Percentiles rank a stretch among this genome's conserved stretches.
These are phyloP conservation scores for Colletotrichum sidae DNA, from an alignment of 2,329 filamentous ascomycete genomes.

Conservation along the genomic window DNA sequence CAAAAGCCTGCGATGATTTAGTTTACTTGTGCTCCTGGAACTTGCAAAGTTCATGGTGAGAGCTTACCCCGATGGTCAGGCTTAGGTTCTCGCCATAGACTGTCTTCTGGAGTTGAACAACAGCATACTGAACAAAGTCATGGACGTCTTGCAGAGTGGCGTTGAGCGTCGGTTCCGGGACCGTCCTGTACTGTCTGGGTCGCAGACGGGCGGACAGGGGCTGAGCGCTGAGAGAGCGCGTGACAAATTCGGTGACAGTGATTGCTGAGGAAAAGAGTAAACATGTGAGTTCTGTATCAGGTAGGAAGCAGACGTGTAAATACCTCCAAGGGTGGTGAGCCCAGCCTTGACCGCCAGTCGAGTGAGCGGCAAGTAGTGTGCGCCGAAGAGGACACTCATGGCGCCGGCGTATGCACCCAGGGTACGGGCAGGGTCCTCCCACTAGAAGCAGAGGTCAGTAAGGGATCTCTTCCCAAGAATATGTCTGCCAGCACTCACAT, in stretches of 20 bases:
- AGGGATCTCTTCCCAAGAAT: too few relatives aligned
- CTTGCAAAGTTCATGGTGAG: too few relatives aligned
- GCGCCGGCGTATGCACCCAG: slow-evolving; percentile 18
- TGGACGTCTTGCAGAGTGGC: slow-evolving; percentile 22
- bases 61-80: slow-evolving; percentile 19
- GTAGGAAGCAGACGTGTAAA: too few relatives aligned
- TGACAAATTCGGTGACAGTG: slow-evolving; percentile 22
- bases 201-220: slow-evolving; percentile 18
- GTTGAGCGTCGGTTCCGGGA: slow-evolving; percentile 22
- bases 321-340: slow-evolving; percentile 24
- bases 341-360: slow-evolving; percentile 17
- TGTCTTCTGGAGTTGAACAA: slow-evolving; percentile 10
- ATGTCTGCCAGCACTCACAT: background rate
- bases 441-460: background rate
- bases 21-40: too few relatives aligned
- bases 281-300: background rate
- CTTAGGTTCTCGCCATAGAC: slow-evolving; percentile 19
- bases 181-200: slow-evolving; percentile 4
- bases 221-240: slow-evolving; percentile 12
- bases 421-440: slow-evolving; percentile 28
- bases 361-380: slow-evolving; percentile 25
- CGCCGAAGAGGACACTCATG: slow-evolving; percentile 15
- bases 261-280: slow-evolving; percentile 4
- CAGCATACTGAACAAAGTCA: slow-evolving; percentile 21
- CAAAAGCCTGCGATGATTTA: slow-evolving; percentile 3